phyloP scores from a whole-genome alignment of 2,329 filamentous ascomycete species.

The Hypoxylon sp. region DNA sequence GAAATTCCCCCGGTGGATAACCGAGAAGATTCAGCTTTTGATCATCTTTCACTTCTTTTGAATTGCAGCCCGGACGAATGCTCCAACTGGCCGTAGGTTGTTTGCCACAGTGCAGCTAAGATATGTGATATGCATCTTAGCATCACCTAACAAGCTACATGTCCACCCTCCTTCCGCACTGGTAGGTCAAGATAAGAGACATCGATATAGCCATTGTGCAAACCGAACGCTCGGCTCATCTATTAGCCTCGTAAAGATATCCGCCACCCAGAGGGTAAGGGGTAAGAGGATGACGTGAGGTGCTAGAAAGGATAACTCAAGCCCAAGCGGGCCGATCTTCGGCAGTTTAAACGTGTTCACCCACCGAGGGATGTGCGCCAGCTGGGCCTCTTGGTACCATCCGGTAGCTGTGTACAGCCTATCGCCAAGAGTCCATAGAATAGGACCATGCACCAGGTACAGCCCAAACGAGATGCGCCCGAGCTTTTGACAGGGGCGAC shows the following conservation, averaged over 20 bases:
- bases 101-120: slow-evolving; percentile 4
- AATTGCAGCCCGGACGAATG: not conserved
- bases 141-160: slow-evolving; percentile 1
- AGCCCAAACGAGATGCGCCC: slow-evolving; percentile 74
- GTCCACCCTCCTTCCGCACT: not conserved
- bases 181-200: slow-evolving; percentile 53
- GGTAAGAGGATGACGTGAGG: slow-evolving; percentile 74
- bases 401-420: slow-evolving; percentile 74
- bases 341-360: slow-evolving; percentile 69
- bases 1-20: slow-evolving; percentile 2
- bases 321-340: slow-evolving; percentile 69
- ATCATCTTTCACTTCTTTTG: not conserved
- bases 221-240: slow-evolving; percentile 74
- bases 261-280: slow-evolving; percentile 71
- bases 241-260: slow-evolving; percentile 68
- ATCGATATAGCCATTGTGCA: slow-evolving; percentile 70
- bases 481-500: slow-evolving; percentile 71
- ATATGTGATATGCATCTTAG: slow-evolving; percentile 2
- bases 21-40: slow-evolving; percentile 3
- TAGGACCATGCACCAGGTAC: slow-evolving; percentile 75
- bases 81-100: not conserved
- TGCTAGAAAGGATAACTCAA: slow-evolving; percentile 72
- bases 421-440: slow-evolving; percentile 73
- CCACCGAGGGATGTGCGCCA: slow-evolving; percentile 69
- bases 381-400: slow-evolving; percentile 65